Evolutionary conservation across 441 rosid species (phyloP).

Genomic region (Syzygium syzygioides): DNA sequence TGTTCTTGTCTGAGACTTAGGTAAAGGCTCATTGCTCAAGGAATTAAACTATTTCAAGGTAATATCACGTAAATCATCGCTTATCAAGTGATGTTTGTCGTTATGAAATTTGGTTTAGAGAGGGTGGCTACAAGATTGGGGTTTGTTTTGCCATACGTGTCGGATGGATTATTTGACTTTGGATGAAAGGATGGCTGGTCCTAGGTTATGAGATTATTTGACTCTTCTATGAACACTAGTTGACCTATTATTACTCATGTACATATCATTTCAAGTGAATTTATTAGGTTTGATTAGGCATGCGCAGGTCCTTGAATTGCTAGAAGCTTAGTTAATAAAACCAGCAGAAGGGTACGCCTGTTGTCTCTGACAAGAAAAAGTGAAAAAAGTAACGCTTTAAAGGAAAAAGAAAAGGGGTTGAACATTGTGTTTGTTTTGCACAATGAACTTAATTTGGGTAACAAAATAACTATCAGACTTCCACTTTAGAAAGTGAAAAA

Average conservation of each 20-base stretch:
- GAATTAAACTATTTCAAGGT: neutral
- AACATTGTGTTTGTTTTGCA: neutral
- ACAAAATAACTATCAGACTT: neutral
- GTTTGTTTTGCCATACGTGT: neutral
- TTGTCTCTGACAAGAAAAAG: neutral
- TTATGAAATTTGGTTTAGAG: neutral
- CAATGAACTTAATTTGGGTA: neutral
- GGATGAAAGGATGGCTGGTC: neutral
- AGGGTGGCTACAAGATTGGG: neutral
- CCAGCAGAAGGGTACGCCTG: neutral
- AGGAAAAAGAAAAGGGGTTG: neutral
- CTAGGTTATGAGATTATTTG: neutral
- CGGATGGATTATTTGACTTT: neutral
- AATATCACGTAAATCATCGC: neutral
- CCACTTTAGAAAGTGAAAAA: neutral
- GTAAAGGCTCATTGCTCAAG: neutral
- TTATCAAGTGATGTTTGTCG: neutral
- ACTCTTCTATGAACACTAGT: neutral
- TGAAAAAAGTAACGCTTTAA: neutral
- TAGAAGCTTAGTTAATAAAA: neutral
- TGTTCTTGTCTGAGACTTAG: neutral
- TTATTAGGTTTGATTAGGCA: neutral
- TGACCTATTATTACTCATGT: neutral
- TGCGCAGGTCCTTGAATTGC: neutral
- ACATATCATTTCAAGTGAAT: neutral